These are phyloP conservation scores for Phyllosticta ampelicida DNA, from an alignment of 2,329 filamentous ascomycete species.

Conservation along the genomic window DNA sequence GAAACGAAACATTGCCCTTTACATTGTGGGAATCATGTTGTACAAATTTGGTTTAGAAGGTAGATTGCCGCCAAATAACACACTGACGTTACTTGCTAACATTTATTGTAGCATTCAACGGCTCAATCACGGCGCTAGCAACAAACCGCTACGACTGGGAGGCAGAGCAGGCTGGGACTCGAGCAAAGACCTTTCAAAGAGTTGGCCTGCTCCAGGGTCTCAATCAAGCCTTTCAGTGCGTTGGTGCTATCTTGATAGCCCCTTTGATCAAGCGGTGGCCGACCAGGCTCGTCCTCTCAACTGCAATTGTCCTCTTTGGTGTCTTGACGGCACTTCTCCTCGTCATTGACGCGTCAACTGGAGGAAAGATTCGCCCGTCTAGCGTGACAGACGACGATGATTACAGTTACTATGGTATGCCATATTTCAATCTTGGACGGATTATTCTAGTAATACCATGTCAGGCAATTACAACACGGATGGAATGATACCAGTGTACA, in stretches of 20 bases:
- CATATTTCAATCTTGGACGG: background rate
- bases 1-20: slow-evolving; percentile 36
- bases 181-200: slow-evolving; percentile 35
- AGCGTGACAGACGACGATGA: slow-evolving; percentile 17
- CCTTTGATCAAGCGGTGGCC: slow-evolving; percentile 40
- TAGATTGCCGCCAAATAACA: background rate
- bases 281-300: slow-evolving; percentile 36
- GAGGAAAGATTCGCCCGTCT: slow-evolving; percentile 33
- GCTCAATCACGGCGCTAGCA: slow-evolving; percentile 39
- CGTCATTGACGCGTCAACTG: slow-evolving; percentile 39
- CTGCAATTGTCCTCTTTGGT: slow-evolving; percentile 36
- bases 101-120: slow-evolving; percentile 40
- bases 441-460: background rate
- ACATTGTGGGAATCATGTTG: slow-evolving; percentile 41
- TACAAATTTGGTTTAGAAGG: slow-evolving; percentile 41
- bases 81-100: background rate
- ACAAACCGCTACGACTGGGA: slow-evolving; percentile 42
- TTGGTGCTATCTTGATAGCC: slow-evolving; percentile 41
- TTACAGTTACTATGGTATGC: slow-evolving; percentile 35
- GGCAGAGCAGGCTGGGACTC: slow-evolving; percentile 20
- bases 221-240: slow-evolving; percentile 42
- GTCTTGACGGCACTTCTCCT: slow-evolving; percentile 39
- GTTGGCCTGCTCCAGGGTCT: slow-evolving; percentile 39
- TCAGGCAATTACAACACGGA: slow-evolving; percentile 34
- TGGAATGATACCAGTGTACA: slow-evolving; percentile 41